phyloP scores from a whole-genome alignment of 306 rosid genomes.

The Inga leiocalycina region DNA sequence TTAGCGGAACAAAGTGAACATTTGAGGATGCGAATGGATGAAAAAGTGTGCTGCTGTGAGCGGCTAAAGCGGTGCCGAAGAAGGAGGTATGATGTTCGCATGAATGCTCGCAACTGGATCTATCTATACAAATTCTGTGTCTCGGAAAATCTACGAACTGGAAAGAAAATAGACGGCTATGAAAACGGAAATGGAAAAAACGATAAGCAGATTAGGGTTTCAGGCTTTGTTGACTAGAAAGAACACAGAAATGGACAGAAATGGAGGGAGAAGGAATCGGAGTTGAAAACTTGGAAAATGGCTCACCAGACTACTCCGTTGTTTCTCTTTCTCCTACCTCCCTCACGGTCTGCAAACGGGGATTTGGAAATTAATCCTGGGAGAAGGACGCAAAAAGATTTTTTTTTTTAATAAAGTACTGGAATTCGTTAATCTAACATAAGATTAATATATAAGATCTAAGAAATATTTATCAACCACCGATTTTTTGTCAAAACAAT shows the following conservation, averaged over 20 bases:
- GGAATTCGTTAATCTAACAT: too few species aligned
- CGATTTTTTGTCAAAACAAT: too few species aligned
- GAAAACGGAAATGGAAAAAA: not conserved
- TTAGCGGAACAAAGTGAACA: conserved; percentile 16
- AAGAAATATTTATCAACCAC: too few species aligned
- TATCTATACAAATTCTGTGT: not conserved
- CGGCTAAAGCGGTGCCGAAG: conserved; percentile 44
- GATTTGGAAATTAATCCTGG: too few species aligned
- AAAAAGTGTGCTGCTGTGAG: conserved; percentile 18
- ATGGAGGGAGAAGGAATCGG: not conserved
- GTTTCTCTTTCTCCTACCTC: not conserved
- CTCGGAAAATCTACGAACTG: not conserved
- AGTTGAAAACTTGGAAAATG: conserved; percentile 2
- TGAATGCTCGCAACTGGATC: conserved; percentile 22
- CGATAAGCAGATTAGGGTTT: conserved; percentile 27
- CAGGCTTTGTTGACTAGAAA: conserved; percentile 5
- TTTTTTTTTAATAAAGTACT: too few species aligned
- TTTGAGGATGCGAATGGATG: conserved; percentile 5
- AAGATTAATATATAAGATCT: too few species aligned
- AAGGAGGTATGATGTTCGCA: conserved; percentile 31
- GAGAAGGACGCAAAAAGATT: too few species aligned
- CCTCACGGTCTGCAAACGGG: too few species aligned
- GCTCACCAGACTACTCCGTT: not conserved
- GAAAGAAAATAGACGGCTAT: not conserved
- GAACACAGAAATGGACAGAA: not conserved